Percentiles rank a stretch among this genome's conserved stretches.
phyloP scores from a whole-genome alignment of 2,329 filamentous ascomycete species.

The Stagonosporopsis rhizophila region DNA sequence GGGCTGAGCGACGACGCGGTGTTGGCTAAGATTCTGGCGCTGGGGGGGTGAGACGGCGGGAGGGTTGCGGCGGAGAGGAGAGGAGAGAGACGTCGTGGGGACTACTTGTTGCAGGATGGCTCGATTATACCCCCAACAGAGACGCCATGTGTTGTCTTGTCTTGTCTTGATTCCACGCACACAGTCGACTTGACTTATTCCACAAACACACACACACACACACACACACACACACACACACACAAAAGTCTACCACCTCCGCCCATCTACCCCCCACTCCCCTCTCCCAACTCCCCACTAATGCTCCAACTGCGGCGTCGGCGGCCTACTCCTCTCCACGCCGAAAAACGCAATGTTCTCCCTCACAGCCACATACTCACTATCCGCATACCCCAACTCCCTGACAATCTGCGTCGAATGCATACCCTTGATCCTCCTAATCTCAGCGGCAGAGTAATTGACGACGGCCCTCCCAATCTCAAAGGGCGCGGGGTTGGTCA shows the following conservation, averaged over 20 bases:
- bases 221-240: too few species aligned
- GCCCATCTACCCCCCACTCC: too few species aligned
- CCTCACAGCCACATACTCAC: constrained; percentile 88
- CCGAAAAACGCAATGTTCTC: constrained; percentile 83
- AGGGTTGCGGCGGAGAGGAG: too few species aligned
- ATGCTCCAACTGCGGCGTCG: constrained; percentile 36
- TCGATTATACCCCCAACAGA: too few species aligned
- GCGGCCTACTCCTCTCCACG: constrained; percentile 47
- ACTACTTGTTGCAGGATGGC: too few species aligned
- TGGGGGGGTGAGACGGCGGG: constrained; percentile 16
- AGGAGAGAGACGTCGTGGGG: too few species aligned
- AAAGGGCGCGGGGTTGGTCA: constrained; percentile 47
- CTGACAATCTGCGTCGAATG: constrained; percentile 81
- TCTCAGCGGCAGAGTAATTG: constrained; percentile 89
- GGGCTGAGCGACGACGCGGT: constrained; percentile 30
- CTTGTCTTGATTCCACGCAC: too few species aligned
- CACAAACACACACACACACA: too few species aligned
- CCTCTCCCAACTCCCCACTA: not conserved
- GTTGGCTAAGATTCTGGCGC: constrained; percentile 25
- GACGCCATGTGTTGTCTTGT: too few species aligned
- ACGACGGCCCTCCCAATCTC: constrained; percentile 91
- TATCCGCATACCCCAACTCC: constrained; percentile 88
- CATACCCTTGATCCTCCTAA: constrained; percentile 81
- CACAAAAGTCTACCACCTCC: too few species aligned
- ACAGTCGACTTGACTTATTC: too few species aligned